Base-by-base conservation (phyloP, 345 rosid genomes). In the Triadica sebifera region DNA sequence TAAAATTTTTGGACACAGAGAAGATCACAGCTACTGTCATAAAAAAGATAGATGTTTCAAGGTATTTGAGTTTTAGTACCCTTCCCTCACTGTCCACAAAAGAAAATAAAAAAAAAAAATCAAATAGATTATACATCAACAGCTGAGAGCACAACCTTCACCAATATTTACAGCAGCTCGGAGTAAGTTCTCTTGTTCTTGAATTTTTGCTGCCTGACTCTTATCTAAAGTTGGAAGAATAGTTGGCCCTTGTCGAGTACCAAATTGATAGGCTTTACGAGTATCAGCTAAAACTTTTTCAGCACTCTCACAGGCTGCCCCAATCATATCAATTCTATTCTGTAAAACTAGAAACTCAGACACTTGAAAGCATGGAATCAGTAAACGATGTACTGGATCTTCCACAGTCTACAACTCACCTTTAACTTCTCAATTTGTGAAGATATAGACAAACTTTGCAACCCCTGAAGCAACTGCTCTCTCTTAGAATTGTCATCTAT, bases 251-350 rank as follows among this genome's bases (percentile, higher is more conserved):
- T 91, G 96, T 70, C 95, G 93, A 47, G 88, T 68, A 58, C 93
- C 93, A 63, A 89, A 81, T 71, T 93, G 88, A 77, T 93, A 93
- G 43, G 93, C 98, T 87, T 93, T 90, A 65, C 94, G 94, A 5
- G 96, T 87, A 62, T 93, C 96, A 29, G 93, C 90, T 69, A 95
- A 77, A 9, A 91, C 93, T 81, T 88, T 89, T 81, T 87, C 98
- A 50, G 96, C 97, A 86, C 90, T 86, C 80, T 89, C 96, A 85
- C 98, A 95, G n/a, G 96, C 99, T 65, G 87, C 90, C 22, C 84
- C 93, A 79, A 96, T 96, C 93, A 84, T 89, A 22, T 89, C 91
- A 25, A 96, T 89, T 81, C 98, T 90, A 64, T 84, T 83, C 98
- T 91, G 86, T 74, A 84, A 73, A 73, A 71, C 19, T 11, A 77